phyloP scores from a whole-genome alignment of 1,284 basidiomycete species.

The Marasmius sp. region DNA sequence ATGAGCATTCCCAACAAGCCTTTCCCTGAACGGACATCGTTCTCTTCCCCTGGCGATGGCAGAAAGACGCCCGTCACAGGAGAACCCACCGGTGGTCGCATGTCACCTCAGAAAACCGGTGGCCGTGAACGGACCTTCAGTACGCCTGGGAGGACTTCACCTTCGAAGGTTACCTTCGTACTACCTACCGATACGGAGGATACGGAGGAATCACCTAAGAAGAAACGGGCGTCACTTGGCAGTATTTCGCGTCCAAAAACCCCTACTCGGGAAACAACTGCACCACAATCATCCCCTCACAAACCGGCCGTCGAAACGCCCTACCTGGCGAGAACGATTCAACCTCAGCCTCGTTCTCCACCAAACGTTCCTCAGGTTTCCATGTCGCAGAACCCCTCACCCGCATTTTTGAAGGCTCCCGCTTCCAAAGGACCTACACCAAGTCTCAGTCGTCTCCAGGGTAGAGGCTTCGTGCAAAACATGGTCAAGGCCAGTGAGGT shows the following conservation, averaged over 20 bases:
- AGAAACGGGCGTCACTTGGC: constrained; percentile 1
- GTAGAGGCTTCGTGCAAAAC: constrained; percentile 79
- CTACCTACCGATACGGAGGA: neutral
- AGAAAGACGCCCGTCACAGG: neutral
- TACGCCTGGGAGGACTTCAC: constrained; percentile 24
- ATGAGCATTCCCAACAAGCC: constrained; percentile 29
- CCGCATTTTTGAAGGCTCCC: constrained; percentile 59
- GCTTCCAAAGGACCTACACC: constrained; percentile 71
- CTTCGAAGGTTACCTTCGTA: neutral
- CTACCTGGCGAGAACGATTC: constrained; percentile 55
- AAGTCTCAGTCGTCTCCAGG: constrained; percentile 77
- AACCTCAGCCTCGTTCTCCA: constrained; percentile 47
- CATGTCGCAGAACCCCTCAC: constrained; percentile 44
- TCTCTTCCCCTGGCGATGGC: neutral
- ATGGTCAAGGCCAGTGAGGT: constrained; percentile 69
- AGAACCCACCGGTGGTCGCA: constrained; percentile 8
- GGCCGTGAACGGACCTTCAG: constrained; percentile 42
- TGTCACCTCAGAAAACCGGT: constrained; percentile 32
- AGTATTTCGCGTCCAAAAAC: constrained; percentile 5
- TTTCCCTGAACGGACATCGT: neutral
- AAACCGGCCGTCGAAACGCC: constrained; percentile 38
- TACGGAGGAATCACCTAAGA: neutral
- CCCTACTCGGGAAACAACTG: neutral
- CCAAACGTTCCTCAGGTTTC: constrained; percentile 47
- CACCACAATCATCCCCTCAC: constrained; percentile 27